A percentile compares a stretch with the other conserved stretches of the same genome.
phyloP scores from a whole-genome alignment of 2,329 filamentous ascomycete species.

The Phyllosticta paracitricarpa region DNA sequence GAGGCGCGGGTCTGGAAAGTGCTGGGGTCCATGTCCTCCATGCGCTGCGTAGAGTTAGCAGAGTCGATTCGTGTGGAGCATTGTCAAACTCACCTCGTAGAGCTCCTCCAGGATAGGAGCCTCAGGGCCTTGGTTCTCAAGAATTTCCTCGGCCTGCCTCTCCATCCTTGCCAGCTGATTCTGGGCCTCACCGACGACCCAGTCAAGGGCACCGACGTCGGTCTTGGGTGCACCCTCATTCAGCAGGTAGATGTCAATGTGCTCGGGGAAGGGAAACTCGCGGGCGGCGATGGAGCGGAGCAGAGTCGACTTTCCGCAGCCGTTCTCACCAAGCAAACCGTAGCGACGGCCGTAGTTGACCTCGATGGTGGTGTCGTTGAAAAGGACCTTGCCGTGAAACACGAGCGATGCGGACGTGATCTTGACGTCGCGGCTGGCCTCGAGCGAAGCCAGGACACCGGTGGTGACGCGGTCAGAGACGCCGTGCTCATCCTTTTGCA shows the following conservation, averaged over 20 bases:
- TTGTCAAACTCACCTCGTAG: slow-evolving; percentile 66
- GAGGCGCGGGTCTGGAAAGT: slow-evolving; percentile 94
- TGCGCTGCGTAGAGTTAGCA: slow-evolving; percentile 52
- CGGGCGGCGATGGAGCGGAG: slow-evolving; percentile 88
- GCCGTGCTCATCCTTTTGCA: slow-evolving; percentile 93
- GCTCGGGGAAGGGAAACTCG: slow-evolving; percentile 91
- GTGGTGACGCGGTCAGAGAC: slow-evolving; percentile 97
- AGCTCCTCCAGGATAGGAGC: slow-evolving; percentile 83
- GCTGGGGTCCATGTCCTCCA: slow-evolving; percentile 97
- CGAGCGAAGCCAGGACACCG: slow-evolving; percentile 80
- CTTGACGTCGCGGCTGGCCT: slow-evolving; percentile 87
- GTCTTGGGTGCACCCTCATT: slow-evolving; percentile 91
- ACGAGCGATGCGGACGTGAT: slow-evolving; percentile 88
- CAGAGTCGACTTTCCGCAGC: slow-evolving; percentile 96
- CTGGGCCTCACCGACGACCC: slow-evolving; percentile 93
- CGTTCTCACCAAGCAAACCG: slow-evolving; percentile 95
- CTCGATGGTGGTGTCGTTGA: slow-evolving; percentile 89
- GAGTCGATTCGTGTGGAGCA: not conserved
- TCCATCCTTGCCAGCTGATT: slow-evolving; percentile 86
- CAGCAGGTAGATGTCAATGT: slow-evolving; percentile 95
- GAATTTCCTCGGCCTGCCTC: slow-evolving; percentile 74
- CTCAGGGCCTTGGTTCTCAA: slow-evolving; percentile 89
- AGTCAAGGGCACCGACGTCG: slow-evolving; percentile 85
- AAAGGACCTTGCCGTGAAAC: slow-evolving; percentile 94
- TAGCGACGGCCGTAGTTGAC: slow-evolving; percentile 88